phyloP scores from a whole-genome alignment of 2,329 filamentous ascomycete species.

The Fusarium continuum region DNA sequence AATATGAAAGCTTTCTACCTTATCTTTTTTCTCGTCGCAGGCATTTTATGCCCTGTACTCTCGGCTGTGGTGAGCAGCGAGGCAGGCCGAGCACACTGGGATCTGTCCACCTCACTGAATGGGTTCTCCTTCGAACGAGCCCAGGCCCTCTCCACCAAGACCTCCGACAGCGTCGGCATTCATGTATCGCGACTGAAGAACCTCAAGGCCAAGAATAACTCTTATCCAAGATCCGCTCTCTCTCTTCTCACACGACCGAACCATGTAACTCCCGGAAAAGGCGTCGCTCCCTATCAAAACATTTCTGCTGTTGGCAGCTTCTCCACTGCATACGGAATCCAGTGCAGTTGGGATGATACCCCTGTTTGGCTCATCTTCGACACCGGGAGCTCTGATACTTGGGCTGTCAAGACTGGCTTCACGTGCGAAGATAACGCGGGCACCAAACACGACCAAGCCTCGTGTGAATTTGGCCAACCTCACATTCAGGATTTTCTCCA shows the following conservation, averaged over 20 bases:
- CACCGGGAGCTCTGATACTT: conserved; percentile 63
- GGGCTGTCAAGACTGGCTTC: conserved; percentile 55
- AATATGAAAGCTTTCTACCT: not conserved
- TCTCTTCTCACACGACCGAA: conserved; percentile 43
- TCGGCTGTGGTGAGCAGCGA: not conserved
- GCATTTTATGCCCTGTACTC: not conserved
- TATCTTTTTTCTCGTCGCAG: not conserved
- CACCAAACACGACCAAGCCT: conserved; percentile 41
- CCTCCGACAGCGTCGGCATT: conserved; percentile 42
- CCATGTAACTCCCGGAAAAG: conserved; percentile 26
- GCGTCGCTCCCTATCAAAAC: conserved; percentile 47
- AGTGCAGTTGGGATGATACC: conserved; percentile 52
- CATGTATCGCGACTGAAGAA: conserved; percentile 49
- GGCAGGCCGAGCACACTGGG: conserved; percentile 36
- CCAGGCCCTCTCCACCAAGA: conserved; percentile 42
- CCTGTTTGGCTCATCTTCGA: conserved; percentile 57
- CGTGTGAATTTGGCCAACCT: conserved; percentile 55
- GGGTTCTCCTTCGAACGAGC: conserved; percentile 51
- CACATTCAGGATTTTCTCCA: conserved; percentile 53
- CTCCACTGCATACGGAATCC: conserved; percentile 55
- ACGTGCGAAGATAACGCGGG: conserved; percentile 53
- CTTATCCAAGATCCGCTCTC: conserved; percentile 41
- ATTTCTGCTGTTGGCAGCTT: conserved; percentile 50
- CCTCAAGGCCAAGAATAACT: conserved; percentile 35
- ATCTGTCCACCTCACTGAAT: conserved; percentile 50